A percentile compares a stretch with the other conserved stretches of the same genome.
Evolutionary conservation across 1,284 basidiomycete genomes (phyloP).

Genomic region (Hymenochaete sp.): DNA sequence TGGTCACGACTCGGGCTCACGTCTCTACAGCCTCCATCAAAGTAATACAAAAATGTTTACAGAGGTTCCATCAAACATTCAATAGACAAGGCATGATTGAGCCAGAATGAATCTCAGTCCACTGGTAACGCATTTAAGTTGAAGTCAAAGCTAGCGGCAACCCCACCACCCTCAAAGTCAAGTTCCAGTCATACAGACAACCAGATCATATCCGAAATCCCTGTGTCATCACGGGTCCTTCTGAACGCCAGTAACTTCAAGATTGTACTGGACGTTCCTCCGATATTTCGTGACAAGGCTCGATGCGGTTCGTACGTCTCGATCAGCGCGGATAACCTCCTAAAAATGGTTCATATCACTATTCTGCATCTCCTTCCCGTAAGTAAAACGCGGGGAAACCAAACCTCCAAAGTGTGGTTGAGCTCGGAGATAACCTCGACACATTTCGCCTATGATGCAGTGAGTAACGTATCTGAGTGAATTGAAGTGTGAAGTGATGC

Average conservation of each 20-base stretch:
- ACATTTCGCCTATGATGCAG: conserved; percentile 53
- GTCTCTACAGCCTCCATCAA: too few species aligned
- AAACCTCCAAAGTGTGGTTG: conserved; percentile 69
- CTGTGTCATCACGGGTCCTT: neutral
- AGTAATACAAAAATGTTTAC: too few species aligned
- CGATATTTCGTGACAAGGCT: conserved; percentile 74
- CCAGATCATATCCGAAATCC: too few species aligned
- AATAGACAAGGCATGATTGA: too few species aligned
- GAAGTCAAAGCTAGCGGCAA: too few species aligned
- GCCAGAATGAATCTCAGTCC: too few species aligned
- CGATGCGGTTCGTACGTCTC: conserved; percentile 64
- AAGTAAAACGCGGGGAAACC: conserved; percentile 3
- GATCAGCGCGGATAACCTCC: conserved; percentile 67
- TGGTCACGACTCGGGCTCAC: too few species aligned
- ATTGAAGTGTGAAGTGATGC: conserved; percentile 25
- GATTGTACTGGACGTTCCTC: conserved; percentile 80
- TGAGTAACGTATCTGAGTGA: conserved; percentile 3
- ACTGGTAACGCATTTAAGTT: too few species aligned
- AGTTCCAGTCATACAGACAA: too few species aligned
- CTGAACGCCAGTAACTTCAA: conserved; percentile 48
- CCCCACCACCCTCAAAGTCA: too few species aligned
- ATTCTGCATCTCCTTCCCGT: conserved; percentile 2
- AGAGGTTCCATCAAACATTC: too few species aligned
- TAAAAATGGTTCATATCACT: conserved; percentile 24
- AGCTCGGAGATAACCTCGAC: conserved; percentile 75